Evolutionary conservation across 495 filamentous ascomycete species (phyloP).

Genomic region (Saxispiralis lemnorum): DNA sequence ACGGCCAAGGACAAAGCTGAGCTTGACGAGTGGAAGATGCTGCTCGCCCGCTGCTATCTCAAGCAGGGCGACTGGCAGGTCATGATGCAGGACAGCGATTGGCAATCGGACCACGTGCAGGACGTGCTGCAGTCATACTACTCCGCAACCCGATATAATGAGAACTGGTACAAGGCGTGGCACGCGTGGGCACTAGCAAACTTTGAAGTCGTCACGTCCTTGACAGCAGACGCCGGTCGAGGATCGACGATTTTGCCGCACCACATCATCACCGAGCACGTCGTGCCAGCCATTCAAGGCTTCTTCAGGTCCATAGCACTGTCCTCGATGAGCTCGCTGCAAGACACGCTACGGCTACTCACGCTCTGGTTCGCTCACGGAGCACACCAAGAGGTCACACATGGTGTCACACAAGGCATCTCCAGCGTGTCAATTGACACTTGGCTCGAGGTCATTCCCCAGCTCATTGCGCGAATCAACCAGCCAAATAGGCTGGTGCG

Average conservation of each 20-base stretch:
- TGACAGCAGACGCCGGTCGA: slow-evolving; percentile 43
- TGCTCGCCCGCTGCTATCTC: slow-evolving; percentile 87
- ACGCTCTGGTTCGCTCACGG: slow-evolving; percentile 95
- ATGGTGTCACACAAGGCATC: slow-evolving; percentile 74
- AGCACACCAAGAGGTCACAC: slow-evolving; percentile 69
- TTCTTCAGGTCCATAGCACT: slow-evolving; percentile 93
- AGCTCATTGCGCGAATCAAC: slow-evolving; percentile 92
- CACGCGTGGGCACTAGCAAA: slow-evolving; percentile 98
- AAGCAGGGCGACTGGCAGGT: slow-evolving; percentile 94
- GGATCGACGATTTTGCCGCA: slow-evolving; percentile 39
- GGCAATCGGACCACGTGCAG: slow-evolving; percentile 57
- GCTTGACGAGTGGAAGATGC: slow-evolving; percentile 43
- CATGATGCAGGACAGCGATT: slow-evolving; percentile 61
- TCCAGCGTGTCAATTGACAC: slow-evolving; percentile 84
- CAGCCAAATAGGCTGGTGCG: slow-evolving; percentile 76
- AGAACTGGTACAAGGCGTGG: slow-evolving; percentile 96
- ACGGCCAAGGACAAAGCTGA: slow-evolving; percentile 18
- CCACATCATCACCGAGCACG: slow-evolving; percentile 60
- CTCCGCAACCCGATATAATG: slow-evolving; percentile 78
- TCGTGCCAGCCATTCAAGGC: slow-evolving; percentile 81
- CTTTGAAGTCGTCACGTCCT: slow-evolving; percentile 84
- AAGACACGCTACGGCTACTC: slow-evolving; percentile 82
- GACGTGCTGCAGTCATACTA: slow-evolving; percentile 73
- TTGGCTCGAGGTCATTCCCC: slow-evolving; percentile 94
- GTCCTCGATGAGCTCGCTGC: slow-evolving; percentile 76